These are phyloP conservation scores for Podaxis carcinomalis DNA, from an alignment of 768 basidiomycete genomes.

Conservation along the genomic window DNA sequence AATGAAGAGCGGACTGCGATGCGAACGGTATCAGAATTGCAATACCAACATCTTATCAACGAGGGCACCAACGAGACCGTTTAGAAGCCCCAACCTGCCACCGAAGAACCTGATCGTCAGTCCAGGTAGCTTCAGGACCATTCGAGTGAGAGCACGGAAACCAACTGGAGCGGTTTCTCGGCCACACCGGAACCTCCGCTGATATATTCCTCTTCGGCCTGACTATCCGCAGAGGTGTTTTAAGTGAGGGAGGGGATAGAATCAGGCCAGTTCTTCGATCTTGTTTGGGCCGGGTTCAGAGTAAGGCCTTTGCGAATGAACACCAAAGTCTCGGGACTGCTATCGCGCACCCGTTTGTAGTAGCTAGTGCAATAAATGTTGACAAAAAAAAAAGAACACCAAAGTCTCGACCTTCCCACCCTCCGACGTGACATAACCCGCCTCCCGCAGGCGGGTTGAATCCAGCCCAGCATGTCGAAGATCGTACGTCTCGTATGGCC, in stretches of 20 bases:
- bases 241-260: neutral
- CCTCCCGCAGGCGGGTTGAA: neutral
- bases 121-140: neutral
- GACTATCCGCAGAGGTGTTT: neutral
- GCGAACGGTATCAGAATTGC: no score
- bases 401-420: neutral
- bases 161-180: neutral
- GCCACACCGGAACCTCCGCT: neutral
- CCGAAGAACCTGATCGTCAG: no score
- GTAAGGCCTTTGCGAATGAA: neutral
- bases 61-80: no score
- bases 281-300: neutral
- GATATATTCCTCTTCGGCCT: neutral
- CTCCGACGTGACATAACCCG: neutral
- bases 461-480: neutral
- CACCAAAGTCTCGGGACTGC: neutral
- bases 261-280: neutral
- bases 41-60: no score
- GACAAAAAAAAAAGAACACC: no score
- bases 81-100: no score
- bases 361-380: no score
- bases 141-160: neutral
- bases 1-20: neutral
- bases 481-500: neutral
- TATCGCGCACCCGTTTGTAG: no score